Conservation (phyloP, 1,139 yeast species). For the Candida sojae region DNA sequence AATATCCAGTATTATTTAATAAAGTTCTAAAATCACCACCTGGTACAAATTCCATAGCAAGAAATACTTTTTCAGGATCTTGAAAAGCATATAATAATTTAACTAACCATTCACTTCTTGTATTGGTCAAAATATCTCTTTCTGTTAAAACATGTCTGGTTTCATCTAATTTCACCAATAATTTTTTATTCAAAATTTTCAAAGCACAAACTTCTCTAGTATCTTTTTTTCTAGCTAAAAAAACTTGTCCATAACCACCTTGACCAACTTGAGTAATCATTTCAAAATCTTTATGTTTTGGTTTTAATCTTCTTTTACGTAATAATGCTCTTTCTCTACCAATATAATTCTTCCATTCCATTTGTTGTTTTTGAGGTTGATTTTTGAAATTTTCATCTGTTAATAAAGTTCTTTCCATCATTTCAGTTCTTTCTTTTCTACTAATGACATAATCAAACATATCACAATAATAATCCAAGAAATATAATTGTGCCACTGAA, state of each 20-base stretch:
- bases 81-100: constrained; percentile 93
- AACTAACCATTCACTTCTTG: constrained; percentile 95
- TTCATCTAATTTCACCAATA: constrained; percentile 87
- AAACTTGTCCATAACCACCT: constrained; percentile 99
- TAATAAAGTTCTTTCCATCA: constrained; percentile 61
- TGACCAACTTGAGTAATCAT: constrained; percentile 98
- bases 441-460: constrained; percentile 90
- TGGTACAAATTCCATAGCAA: constrained; percentile 99
- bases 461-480: constrained; percentile 94
- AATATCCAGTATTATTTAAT: constrained; percentile 86
- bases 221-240: constrained; percentile 89
- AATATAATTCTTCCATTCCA: constrained; percentile 79
- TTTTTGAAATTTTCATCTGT: constrained; percentile 40
- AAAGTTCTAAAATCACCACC: constrained; percentile 98
- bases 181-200: constrained; percentile 85
- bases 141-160: constrained; percentile 95
- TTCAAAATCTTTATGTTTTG: constrained; percentile 92
- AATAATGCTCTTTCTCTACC: constrained; percentile 84
- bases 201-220: constrained; percentile 95
- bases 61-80: constrained; percentile 82
- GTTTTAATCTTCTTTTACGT: constrained; percentile 87
- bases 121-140: constrained; percentile 92
- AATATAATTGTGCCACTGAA: constrained; percentile 80
- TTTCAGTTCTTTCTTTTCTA: constrained; percentile 74
- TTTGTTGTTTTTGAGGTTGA: constrained; percentile 51